These are phyloP conservation scores for Albizia julibrissin DNA, from an alignment of 306 rosid genomes.

Conservation along the genomic window DNA sequence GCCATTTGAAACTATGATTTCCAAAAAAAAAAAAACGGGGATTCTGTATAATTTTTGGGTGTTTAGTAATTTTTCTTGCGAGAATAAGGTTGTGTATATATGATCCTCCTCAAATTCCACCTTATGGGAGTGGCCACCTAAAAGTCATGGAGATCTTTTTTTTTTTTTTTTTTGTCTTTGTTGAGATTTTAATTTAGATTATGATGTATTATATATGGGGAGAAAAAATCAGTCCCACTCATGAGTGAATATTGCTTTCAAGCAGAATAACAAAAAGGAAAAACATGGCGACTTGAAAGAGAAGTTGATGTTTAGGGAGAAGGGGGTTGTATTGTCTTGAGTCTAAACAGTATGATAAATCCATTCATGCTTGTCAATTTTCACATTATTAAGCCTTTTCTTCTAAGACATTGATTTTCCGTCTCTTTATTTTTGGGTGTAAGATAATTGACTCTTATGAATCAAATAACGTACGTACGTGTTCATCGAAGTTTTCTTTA, in stretches of 20 bases:
- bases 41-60: too few species aligned
- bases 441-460: neutral
- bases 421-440: neutral
- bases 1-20: too few species aligned
- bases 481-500: neutral
- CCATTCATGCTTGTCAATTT: neutral
- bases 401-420: conserved; percentile 5
- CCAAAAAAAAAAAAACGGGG: too few species aligned
- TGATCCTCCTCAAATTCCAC: too few species aligned
- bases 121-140: too few species aligned
- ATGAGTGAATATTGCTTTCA: conserved; percentile 8
- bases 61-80: too few species aligned
- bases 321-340: neutral
- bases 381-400: neutral
- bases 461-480: neutral
- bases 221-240: neutral
- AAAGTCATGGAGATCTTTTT: too few species aligned
- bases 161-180: neutral
- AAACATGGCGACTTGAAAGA: neutral
- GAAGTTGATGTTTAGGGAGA: neutral
- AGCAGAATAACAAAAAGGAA: neutral
- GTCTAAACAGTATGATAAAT: neutral
- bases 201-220: neutral
- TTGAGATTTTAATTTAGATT: neutral
- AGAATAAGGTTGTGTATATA: too few species aligned